Base-by-base conservation (phyloP, 2,329 filamentous ascomycete species). In the Xylaria sp. region DNA sequence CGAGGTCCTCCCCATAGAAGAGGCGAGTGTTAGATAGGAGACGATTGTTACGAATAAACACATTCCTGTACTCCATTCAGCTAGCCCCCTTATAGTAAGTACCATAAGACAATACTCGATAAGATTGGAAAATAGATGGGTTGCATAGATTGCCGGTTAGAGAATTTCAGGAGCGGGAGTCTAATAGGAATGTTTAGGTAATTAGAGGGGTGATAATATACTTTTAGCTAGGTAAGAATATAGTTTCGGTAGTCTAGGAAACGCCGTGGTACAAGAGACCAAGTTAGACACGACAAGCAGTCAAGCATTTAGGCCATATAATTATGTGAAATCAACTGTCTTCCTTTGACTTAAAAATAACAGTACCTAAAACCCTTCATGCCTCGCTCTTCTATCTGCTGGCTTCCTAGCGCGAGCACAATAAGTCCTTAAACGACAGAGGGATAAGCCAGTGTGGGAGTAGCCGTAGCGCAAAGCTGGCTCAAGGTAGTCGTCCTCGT, bases 401-500 rank as follows among this genome's bases (percentile, higher is more conserved):
- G n/a, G 1, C 23, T 32, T 37, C 40, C 18, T 42, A 12, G 12
- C n/a, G 8, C 21, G n/a, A 50, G 16, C 9, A 32, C 3, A 57
- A 9, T 5, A 16, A 44, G 3, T 25, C 42, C 60, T 54, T 44
- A 65, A 44, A 40, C 37, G 37, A 13, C 48, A 35, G 60, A 5
- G n/a, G 54, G 47, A 8, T 27, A 6, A 44, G 55, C 65, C 9
- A 50, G 35, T 5, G 8, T 21, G 3, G 21, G 16, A 16, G 63
- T 35, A 9, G 63, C 29, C 8, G 67, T 63, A 6, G 32, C 72
- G 66, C 76, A 78, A 21, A 69, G 68, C 58, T 71, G 69, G n/a
- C 72, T 80, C 47, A 75, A 60, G 18, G 78, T 81, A 60, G 66
- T 71, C 18, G 75, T 77, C 35, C 76, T 67, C 48, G 79, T 81